Evolutionary conservation across 257 asterid genomes (phyloP), one percentile per base, ranked within the genome.

Genomic region (Nicotiana tomentosiformis): DNA sequence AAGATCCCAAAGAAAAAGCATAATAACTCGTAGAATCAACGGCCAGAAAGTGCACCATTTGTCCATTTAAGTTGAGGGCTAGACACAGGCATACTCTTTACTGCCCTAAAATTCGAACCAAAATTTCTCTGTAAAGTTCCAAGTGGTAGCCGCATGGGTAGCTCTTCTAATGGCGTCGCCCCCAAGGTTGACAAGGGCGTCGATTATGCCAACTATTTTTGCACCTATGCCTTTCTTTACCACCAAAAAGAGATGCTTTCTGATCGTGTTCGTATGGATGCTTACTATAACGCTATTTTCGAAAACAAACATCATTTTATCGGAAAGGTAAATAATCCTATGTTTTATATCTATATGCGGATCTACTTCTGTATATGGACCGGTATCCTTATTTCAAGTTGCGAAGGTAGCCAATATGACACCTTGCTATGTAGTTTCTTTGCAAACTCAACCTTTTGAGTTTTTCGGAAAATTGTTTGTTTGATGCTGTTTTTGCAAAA

Each of bases 191-290:
- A 94, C 94, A 96, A 96, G 86, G 93, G 91, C 6, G 99, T 89
- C 1, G 98, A 96, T 84, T 96, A 89, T 84, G 99, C 99, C 66
- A 96, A 96, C 91, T 96, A 96, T 77, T 96, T 96, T 91, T 96
- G 98, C 92, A 91, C 97, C 46, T 96, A 96, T 82, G 94, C 94
- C 55, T 96, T 88, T 81, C 97, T 96, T 55, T 96, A 91, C 90
- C 99, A 96, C 91, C 99, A 96, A 91, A 96, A 96, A 82, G 98
- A 94, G 90, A 96, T 96, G 99, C 99, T 94, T 72, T 93, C 93
- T 67, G 99, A 96, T 93, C 97, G 94, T 58, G 93, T 96, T 51
- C 97, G 99, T n/a, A 96, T 96, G 99, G 97, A 96, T 85, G 93
- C 98, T 81, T 96, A 96, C 81, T 96, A 69, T 90, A 89, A 92